Conservation (phyloP, 2,329 filamentous ascomycete species). For the Fusarium domesticum region DNA sequence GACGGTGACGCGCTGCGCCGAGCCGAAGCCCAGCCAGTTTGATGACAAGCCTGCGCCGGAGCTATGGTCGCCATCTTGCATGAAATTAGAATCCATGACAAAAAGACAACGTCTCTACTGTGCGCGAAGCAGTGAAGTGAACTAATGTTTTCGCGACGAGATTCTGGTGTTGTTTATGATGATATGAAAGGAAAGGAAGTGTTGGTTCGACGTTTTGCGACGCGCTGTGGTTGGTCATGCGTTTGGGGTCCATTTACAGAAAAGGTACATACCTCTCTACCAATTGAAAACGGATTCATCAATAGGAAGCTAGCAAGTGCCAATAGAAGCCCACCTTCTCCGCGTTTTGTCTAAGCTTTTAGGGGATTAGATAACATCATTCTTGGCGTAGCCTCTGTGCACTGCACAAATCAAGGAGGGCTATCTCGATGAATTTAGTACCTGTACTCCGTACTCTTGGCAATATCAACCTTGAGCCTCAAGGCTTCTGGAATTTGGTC, state of each 20-base stretch:
- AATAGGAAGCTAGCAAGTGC: background rate
- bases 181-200: conserved; percentile 2
- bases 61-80: conserved; percentile 6
- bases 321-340: background rate
- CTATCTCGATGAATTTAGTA: background rate
- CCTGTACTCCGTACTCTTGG: background rate
- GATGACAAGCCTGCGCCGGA: conserved; percentile 14
- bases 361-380: no score
- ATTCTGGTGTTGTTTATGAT: conserved; percentile 5
- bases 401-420: conserved; percentile 1
- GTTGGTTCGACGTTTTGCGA: conserved; percentile 7
- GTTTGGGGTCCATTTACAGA: background rate
- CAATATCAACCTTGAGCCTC: no score
- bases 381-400: background rate
- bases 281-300: no score
- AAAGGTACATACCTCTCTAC: no score
- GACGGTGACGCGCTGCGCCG: conserved; percentile 11
- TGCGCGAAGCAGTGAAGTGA: background rate
- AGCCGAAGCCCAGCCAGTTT: conserved; percentile 17
- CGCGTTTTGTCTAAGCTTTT: no score
- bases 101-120: background rate
- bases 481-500: no score
- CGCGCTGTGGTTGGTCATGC: background rate
- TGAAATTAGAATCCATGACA: conserved; percentile 22
- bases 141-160: background rate